These are phyloP conservation scores for Coemansia sp. DNA, from an alignment of 192 early-diverging fungal genomes.

Conservation along the genomic window DNA sequence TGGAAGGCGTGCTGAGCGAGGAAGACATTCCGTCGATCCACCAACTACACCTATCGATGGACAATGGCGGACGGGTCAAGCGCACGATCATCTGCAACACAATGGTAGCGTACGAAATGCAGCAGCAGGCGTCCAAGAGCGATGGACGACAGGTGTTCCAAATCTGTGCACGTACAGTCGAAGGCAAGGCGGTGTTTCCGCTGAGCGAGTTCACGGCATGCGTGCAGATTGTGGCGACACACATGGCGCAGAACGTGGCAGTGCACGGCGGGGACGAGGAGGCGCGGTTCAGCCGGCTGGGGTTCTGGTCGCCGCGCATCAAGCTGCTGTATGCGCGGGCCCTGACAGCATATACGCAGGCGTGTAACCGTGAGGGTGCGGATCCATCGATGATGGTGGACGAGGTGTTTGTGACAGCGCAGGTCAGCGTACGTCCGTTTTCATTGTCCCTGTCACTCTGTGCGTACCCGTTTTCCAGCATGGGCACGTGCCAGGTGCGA, in stretches of 20 bases:
- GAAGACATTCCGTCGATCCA: conserved; percentile 32
- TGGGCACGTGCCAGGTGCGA: conserved; percentile 37
- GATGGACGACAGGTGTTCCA: conserved; percentile 25
- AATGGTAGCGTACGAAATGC: conserved; percentile 39
- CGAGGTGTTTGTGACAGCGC: conserved; percentile 33
- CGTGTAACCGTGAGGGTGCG: not conserved
- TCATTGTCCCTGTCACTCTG: conserved; percentile 22
- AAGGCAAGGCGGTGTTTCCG: conserved; percentile 19
- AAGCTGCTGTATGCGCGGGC: conserved; percentile 29
- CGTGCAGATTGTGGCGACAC: conserved; percentile 26
- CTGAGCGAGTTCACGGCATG: conserved; percentile 22
- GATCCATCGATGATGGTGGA: conserved; percentile 34
- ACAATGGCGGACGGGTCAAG: conserved; percentile 21
- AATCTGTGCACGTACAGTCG: conserved; percentile 26
- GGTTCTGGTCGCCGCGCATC: conserved; percentile 43
- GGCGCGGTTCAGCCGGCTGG: conserved; percentile 20
- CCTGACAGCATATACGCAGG: conserved; percentile 9
- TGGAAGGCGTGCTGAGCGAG: conserved; percentile 17
- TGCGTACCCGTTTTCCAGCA: conserved; percentile 31
- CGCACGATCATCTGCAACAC: conserved; percentile 35
- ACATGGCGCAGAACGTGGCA: conserved; percentile 33
- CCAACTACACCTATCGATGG: conserved; percentile 26
- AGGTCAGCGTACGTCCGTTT: conserved; percentile 27
- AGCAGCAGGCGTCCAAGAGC: conserved; percentile 19
- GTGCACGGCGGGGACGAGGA: conserved; percentile 21